Conservation (phyloP, 768 basidiomycete species). For the Tremella fuciformis region DNA sequence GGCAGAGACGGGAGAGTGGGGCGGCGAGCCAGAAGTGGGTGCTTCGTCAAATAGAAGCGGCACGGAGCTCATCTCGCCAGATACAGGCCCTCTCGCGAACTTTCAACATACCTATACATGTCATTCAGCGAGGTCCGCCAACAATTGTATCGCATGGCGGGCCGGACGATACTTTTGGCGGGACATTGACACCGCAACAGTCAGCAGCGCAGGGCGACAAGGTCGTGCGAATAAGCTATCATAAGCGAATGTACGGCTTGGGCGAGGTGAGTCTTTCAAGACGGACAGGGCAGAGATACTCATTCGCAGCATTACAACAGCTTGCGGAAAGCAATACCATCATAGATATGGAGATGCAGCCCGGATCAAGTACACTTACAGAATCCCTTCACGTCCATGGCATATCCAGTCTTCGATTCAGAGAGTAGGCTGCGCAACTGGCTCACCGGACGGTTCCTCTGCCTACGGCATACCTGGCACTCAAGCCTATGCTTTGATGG, state of each 20-base stretch:
- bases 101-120: slow-evolving; percentile 80
- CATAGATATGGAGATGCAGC: no score
- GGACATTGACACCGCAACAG: slow-evolving; percentile 48
- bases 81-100: slow-evolving; percentile 80
- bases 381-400: no score
- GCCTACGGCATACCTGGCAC: no score
- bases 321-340: slow-evolving; percentile 14
- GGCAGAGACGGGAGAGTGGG: slow-evolving; percentile 85
- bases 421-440: no score
- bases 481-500: no score
- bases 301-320: slow-evolving; percentile 27
- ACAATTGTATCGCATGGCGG: slow-evolving; percentile 80
- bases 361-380: no score
- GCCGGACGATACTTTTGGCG: slow-evolving; percentile 40
- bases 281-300: neutral
- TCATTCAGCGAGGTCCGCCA: slow-evolving; percentile 79
- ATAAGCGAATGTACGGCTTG: slow-evolving; percentile 87
- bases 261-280: slow-evolving; percentile 69
- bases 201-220: slow-evolving; percentile 49
- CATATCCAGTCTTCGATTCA: no score
- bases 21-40: slow-evolving; percentile 82
- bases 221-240: slow-evolving; percentile 78
- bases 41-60: neutral
- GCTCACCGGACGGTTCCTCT: no score
- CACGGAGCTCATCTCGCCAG: slow-evolving; percentile 35